phyloP scores from a whole-genome alignment of 768 basidiomycete species.

The Trametes coccinea region DNA sequence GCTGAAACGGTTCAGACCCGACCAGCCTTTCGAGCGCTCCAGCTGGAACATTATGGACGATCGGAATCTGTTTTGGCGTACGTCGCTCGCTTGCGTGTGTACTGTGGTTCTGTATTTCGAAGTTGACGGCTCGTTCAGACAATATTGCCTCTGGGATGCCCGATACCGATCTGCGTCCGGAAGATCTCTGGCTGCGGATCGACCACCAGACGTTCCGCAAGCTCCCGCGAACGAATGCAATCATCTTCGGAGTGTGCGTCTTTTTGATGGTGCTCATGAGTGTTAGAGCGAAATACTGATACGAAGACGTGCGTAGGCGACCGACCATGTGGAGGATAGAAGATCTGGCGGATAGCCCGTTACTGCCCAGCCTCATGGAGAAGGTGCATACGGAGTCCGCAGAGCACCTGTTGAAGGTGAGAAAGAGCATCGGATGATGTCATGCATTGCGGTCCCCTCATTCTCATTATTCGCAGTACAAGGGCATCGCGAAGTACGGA shows the following conservation, averaged over 20 bases:
- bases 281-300: neutral
- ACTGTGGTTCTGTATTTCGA: neutral
- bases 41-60: conserved; percentile 40
- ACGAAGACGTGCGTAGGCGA: conserved; percentile 24
- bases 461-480: conserved; percentile 23
- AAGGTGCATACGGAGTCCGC: conserved; percentile 34
- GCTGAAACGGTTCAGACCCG: conserved; percentile 35
- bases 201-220: conserved; percentile 42
- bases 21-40: conserved; percentile 38
- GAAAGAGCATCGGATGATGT: neutral
- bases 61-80: conserved; percentile 32
- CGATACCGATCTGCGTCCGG: conserved; percentile 27
- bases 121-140: conserved; percentile 13
- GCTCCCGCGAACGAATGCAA: conserved; percentile 33
- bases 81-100: conserved; percentile 9
- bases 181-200: conserved; percentile 36
- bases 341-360: conserved; percentile 35
- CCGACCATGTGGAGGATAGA: conserved; percentile 35
- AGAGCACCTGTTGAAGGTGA: conserved; percentile 32
- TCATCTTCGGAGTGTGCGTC: conserved; percentile 37
- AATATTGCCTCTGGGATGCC: conserved; percentile 24
- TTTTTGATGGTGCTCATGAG: neutral
- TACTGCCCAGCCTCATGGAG: conserved; percentile 35
- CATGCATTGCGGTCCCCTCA: neutral
- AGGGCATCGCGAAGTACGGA: conserved; percentile 29